A percentile compares a stretch with the other conserved stretches of the same genome.
These are phyloP conservation scores for Hypoxylon sp. DNA, from an alignment of 2,329 filamentous ascomycete genomes.

Conservation along the genomic window DNA sequence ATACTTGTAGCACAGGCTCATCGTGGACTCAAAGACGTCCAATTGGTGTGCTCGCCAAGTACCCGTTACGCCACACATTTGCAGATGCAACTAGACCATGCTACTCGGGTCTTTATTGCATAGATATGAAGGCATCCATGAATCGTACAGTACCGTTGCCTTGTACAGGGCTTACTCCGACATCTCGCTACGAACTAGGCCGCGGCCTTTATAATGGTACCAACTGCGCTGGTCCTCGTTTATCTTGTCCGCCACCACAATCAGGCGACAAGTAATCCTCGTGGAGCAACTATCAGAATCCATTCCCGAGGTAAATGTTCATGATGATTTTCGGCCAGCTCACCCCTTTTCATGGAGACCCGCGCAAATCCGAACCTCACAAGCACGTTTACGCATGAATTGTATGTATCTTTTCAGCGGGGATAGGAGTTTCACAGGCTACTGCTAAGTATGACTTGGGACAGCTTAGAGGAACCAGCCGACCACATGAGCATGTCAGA, in stretches of 20 bases:
- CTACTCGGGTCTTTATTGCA: conserved; percentile 15
- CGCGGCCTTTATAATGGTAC: conserved; percentile 18
- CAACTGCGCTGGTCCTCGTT: conserved; percentile 14
- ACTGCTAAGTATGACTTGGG: conserved; percentile 1
- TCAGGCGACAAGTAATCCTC: conserved; percentile 12
- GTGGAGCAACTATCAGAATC: conserved; percentile 14
- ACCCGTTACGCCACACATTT: conserved; percentile 18
- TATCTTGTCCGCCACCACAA: conserved; percentile 10
- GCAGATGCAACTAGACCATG: conserved; percentile 33
- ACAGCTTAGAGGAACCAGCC: not conserved
- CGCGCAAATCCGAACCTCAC: not conserved
- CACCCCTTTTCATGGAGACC: conserved; percentile 1
- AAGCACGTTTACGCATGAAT: not conserved
- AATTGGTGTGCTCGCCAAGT: conserved; percentile 22
- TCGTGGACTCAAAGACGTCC: conserved; percentile 5
- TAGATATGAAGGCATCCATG: not conserved
- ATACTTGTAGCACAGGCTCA: conserved; percentile 19
- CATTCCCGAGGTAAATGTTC: conserved; percentile 12
- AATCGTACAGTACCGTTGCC: too few species aligned
- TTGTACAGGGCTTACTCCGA: too few species aligned
- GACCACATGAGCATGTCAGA: conserved; percentile 10
- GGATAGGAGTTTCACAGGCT: conserved; percentile 2
- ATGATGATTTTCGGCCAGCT: conserved; percentile 3
- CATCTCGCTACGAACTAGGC: conserved; percentile 16
- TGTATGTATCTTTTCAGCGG: not conserved